A percentile compares a stretch with the other conserved stretches of the same genome.
These are phyloP conservation scores for Ensete ventricosum DNA, from an alignment of 176 grass and related monocot species.

Conservation along the genomic window DNA sequence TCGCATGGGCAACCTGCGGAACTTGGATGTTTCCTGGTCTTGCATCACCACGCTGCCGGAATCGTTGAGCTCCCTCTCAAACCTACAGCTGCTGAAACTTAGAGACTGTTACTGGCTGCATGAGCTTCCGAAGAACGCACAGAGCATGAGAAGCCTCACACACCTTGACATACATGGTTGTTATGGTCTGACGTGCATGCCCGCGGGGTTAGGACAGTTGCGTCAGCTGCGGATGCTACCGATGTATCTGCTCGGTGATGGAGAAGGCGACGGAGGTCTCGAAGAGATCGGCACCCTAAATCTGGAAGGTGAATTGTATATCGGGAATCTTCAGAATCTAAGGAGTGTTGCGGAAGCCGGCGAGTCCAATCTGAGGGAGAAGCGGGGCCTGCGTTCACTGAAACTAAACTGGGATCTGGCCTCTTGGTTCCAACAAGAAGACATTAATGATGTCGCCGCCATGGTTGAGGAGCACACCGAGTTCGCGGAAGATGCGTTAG, in stretches of 20 bases:
- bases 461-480: not conserved
- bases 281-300: not conserved
- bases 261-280: not conserved
- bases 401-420: too few species aligned
- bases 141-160: not conserved
- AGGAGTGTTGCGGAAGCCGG: not conserved
- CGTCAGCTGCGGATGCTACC: too few species aligned
- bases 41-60: not conserved
- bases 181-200: too few species aligned
- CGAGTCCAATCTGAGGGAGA: not conserved
- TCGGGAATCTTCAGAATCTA: not conserved
- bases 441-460: too few species aligned
- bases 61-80: not conserved
- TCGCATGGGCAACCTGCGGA: not conserved
- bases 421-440: too few species aligned
- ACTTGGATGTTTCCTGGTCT: not conserved
- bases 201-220: too few species aligned
- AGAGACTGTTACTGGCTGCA: not conserved
- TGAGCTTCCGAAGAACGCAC: slow-evolving; percentile 2
- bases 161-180: not conserved
- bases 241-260: too few species aligned
- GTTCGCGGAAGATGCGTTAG: not conserved
- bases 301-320: not conserved
- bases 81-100: not conserved
- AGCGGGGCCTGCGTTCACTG: not conserved